Percentiles rank a stretch among this genome's conserved stretches.
Conservation (phyloP, 2,329 filamentous ascomycete species). For the Pezicula carpinea region DNA sequence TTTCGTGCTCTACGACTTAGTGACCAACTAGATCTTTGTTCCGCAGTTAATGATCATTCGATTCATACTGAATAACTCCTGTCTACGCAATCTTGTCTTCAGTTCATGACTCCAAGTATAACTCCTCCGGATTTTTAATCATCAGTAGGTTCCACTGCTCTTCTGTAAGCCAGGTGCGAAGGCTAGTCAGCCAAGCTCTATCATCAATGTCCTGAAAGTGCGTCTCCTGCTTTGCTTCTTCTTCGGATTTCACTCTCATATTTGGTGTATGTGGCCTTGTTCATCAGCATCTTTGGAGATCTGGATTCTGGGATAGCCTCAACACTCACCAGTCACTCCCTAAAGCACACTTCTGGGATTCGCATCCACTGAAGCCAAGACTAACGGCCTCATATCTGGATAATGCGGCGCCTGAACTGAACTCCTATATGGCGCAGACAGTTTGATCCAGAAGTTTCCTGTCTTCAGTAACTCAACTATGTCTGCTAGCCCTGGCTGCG, state of each 20-base stretch:
- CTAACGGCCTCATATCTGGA: slow-evolving; percentile 27
- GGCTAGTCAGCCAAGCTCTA: slow-evolving; percentile 4
- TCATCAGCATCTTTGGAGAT: neutral
- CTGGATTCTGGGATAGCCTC: neutral
- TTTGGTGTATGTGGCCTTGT: slow-evolving; percentile 4
- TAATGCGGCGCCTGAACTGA: slow-evolving; percentile 28
- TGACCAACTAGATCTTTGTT: too few relatives aligned
- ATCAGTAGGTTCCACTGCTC: slow-evolving; percentile 23
- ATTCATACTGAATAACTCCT: too few relatives aligned
- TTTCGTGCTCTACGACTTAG: too few relatives aligned
- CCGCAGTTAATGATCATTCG: too few relatives aligned
- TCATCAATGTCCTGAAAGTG: slow-evolving; percentile 8
- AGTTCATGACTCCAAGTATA: slow-evolving; percentile 8
- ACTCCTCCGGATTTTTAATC: slow-evolving; percentile 17
- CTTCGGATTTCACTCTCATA: neutral
- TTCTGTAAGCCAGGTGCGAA: slow-evolving; percentile 6
- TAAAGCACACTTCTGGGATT: slow-evolving; percentile 31
- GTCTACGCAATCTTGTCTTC: too few relatives aligned
- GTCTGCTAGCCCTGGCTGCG: slow-evolving; percentile 27
- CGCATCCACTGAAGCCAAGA: slow-evolving; percentile 27
- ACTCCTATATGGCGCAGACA: slow-evolving; percentile 34
- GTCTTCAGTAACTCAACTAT: slow-evolving; percentile 27
- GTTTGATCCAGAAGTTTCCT: slow-evolving; percentile 32
- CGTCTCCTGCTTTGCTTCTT: slow-evolving; percentile 4
- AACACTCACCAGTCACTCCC: slow-evolving; percentile 33